Evolutionary conservation across 305 asterid species (phyloP).

Genomic region (Vinca major): DNA sequence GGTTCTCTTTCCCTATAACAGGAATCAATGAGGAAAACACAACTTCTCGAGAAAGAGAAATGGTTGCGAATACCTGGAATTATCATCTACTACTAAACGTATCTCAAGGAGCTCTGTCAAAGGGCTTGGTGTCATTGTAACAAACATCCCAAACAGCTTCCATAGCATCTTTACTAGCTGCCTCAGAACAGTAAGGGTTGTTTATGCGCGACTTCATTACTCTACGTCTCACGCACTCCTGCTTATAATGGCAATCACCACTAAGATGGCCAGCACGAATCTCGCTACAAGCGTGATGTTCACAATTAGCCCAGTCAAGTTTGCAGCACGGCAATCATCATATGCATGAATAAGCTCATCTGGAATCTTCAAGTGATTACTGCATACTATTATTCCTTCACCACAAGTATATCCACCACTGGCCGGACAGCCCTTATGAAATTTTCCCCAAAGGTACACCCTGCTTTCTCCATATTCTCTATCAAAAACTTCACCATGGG

Average conservation of each 20-base stretch:
- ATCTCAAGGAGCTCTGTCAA: slow-evolving; percentile 74
- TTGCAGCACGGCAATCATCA: slow-evolving; percentile 77
- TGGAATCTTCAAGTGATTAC: slow-evolving; percentile 65
- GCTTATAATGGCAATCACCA: slow-evolving; percentile 88
- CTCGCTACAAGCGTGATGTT: slow-evolving; percentile 93
- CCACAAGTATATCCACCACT: slow-evolving; percentile 57
- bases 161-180: slow-evolving; percentile 71
- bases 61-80: neutral
- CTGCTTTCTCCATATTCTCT: slow-evolving; percentile 61
- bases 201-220: slow-evolving; percentile 50
- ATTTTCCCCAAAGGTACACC: slow-evolving; percentile 47
- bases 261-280: slow-evolving; percentile 91
- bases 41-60: neutral
- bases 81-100: neutral
- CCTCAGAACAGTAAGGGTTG: slow-evolving; percentile 67
- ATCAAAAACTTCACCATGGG: slow-evolving; percentile 68
- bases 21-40: too few relatives aligned
- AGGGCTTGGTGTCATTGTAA: slow-evolving; percentile 80
- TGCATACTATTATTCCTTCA: slow-evolving; percentile 63
- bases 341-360: slow-evolving; percentile 94
- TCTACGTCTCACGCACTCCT: slow-evolving; percentile 79
- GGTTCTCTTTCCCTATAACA: neutral
- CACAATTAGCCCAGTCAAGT: slow-evolving; percentile 70
- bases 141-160: slow-evolving; percentile 91
- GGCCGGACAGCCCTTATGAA: slow-evolving; percentile 44